A percentile compares a stretch with the other conserved stretches of the same genome.
phyloP scores from a whole-genome alignment of 495 filamentous ascomycete species.

The Pyrenopolyporus hunteri region DNA sequence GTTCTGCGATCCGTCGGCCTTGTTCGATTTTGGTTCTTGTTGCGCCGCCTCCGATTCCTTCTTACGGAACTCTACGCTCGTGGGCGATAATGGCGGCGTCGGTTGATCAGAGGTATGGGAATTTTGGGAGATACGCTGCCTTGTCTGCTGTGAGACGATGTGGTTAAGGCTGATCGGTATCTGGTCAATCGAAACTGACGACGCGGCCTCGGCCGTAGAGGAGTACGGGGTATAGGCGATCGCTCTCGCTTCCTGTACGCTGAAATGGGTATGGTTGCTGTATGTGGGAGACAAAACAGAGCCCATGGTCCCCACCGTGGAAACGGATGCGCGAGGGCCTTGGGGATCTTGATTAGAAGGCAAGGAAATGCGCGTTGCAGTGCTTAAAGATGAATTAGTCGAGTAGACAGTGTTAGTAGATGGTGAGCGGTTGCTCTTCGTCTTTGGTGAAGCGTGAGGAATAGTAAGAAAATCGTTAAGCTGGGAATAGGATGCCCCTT shows the following conservation, averaged over 20 bases:
- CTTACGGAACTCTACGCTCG: conserved; percentile 52
- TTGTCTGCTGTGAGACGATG: conserved; percentile 18
- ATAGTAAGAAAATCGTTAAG: conserved; percentile 43
- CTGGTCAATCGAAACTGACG: conserved; percentile 21
- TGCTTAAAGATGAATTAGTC: conserved; percentile 37
- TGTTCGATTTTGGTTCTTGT: conserved; percentile 23
- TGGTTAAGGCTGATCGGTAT: conserved; percentile 20
- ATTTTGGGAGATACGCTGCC: conserved; percentile 33
- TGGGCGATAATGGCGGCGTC: conserved; percentile 55
- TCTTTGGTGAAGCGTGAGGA: conserved; percentile 28
- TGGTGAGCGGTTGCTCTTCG: conserved; percentile 26
- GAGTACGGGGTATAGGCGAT: conserved; percentile 30
- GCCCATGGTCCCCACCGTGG: conserved; percentile 26
- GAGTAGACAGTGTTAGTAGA: conserved; percentile 30
- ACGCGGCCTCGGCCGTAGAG: conserved; percentile 31
- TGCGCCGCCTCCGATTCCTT: conserved; percentile 39
- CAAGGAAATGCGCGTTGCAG: conserved; percentile 29
- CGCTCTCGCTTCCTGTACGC: conserved; percentile 36
- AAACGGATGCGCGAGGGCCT: conserved; percentile 25
- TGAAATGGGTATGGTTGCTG: conserved; percentile 16
- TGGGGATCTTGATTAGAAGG: conserved; percentile 17
- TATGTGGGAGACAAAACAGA: conserved; percentile 26
- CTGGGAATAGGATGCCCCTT: conserved; percentile 33
- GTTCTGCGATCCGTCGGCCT: conserved; percentile 43
- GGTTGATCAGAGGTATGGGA: conserved; percentile 47